Base-by-base conservation (phyloP, 805 yeast species). In the Wickerhamiella slavikovae region DNA sequence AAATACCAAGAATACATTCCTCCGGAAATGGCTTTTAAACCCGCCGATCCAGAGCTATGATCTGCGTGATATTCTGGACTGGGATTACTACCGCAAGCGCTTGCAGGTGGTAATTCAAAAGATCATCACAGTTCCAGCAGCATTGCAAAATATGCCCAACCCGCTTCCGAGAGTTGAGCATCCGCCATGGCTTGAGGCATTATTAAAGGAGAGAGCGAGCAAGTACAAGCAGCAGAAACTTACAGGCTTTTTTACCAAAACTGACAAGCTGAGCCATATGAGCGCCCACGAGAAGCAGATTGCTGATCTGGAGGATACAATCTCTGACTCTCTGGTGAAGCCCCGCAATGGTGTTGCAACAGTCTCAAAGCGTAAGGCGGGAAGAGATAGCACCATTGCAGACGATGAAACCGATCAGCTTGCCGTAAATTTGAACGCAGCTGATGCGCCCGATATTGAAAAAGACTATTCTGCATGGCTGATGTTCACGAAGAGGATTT, bases 71-170 rank as follows among this genome's bases (percentile, higher is more conserved):
- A 75, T 89, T 30, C 66, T 89, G 36, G 96, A 89, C 50, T 89
- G 99, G 99, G 68, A 57, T 15, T 89, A 89, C 47, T 89, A 89
- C 47, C 63, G 72, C 37, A 94, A 80, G 43, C 68, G 99, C 43
- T 61, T 89, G 21, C 91, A 85, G 0, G 80, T 93, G 2, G 93
- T 83, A 4, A 71, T 91, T 25, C 94, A 83, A 49, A 89, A 91
- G 52, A 80, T 89, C 42, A 78, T 89, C 40, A 76, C 94, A 0
- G 85, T 89, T 40, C 99, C 99, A 2, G 99, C 99, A 4, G 96
- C 95, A 4, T 58, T 85, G 31, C 98, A 89, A 54, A 68, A 69
- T 30, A 67, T 85, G 12, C 53, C 59, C 10, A 91, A 89, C 44
- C 99, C 99, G 0, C 95, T 91, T 25, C 95, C 95, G 4, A 60